Evolutionary conservation across 208 protist genomes (phyloP), one percentile per base, ranked within the genome.

Genomic region (Leishmania braziliensis): DNA sequence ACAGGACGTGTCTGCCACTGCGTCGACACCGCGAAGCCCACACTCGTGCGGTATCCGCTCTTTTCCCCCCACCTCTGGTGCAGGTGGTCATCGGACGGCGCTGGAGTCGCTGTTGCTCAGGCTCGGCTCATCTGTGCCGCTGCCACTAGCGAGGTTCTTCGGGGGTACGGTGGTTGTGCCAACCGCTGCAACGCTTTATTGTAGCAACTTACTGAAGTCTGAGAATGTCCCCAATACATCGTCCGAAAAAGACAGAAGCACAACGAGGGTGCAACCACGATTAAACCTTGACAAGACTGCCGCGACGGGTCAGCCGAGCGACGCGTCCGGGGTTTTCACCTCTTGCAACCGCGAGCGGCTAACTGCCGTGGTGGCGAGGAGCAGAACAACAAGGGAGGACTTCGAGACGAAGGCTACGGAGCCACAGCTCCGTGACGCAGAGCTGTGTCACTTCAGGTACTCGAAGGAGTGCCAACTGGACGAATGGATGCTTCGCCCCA

Each of bases 391-490:
- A 50, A 65, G 75, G 51, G 48, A 63, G 18, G 46, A 56, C 12
- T 36, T 82, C 10, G 72, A 75, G 62, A 77, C 62, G 63, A 69
- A 50, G 33, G 46, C 68, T 33, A 33, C 12, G 76, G 48, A 43
- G 65, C 76, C 74, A 72, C 72, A 75, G 77, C 33, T 2, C 10
- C 53, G 72, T 53, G 66, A 72, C 62, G 72, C 20, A 36, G 71
- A 75, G 53, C 71, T 74, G 62, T 58, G 33, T 10, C 77, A 50
- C 29, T 75, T 18, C 12, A 46, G 66, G 58, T 82, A 81, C 81
- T 80, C 65, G 8, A 75, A 77, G 65, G 66, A 72, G 36, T 68
- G 75, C 51, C 78, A 78, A 69, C 65, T 81, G 36, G 75, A 79
- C 58, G 81, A 83, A 39, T 53, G 77, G 50, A 58, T 75, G 39